Evolutionary conservation across 352 stramenopile species (phyloP).

Genomic region (Saprolegnia diclina): DNA sequence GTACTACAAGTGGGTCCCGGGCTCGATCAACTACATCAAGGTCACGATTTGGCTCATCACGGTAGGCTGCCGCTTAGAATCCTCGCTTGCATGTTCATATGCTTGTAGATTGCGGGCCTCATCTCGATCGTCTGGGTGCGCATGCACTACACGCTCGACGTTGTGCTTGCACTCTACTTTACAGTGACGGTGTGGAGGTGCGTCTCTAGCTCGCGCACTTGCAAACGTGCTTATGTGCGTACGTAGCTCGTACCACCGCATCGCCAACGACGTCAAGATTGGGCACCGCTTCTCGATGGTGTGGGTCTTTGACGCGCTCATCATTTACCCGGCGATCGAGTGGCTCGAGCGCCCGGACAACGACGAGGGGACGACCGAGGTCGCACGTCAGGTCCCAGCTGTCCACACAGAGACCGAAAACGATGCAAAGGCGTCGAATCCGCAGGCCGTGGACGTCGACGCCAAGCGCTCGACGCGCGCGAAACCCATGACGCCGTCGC

Average conservation of each 20-base stretch:
- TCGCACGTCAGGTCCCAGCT: not conserved
- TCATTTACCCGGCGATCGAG: constrained; percentile 26
- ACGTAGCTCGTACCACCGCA: constrained; percentile 25
- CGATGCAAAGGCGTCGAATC: not conserved
- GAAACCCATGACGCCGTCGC: not conserved
- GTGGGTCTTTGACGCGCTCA: constrained; percentile 26
- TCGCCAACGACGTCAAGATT: constrained; percentile 28
- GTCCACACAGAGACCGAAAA: not conserved
- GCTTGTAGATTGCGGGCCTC: constrained; percentile 16
- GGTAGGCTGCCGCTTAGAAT: no score
- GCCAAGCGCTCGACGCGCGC: not conserved
- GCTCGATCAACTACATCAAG: constrained; percentile 29
- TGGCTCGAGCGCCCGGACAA: constrained; percentile 26
- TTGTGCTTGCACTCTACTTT: constrained; percentile 25
- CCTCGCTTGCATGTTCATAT: not conserved
- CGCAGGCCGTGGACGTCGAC: constrained; percentile 1
- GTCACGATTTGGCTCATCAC: constrained; percentile 27
- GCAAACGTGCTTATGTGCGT: not conserved
- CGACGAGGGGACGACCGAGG: not conserved
- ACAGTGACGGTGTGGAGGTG: constrained; percentile 26
- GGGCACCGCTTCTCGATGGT: constrained; percentile 27
- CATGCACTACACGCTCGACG: constrained; percentile 28
- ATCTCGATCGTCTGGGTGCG: constrained; percentile 25
- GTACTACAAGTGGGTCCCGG: constrained; percentile 28
- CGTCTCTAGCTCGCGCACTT: not conserved